Evolutionary conservation across 805 yeast genomes (phyloP), one percentile per base, ranked within the genome.

Genomic region (Clavispora asparagi): DNA sequence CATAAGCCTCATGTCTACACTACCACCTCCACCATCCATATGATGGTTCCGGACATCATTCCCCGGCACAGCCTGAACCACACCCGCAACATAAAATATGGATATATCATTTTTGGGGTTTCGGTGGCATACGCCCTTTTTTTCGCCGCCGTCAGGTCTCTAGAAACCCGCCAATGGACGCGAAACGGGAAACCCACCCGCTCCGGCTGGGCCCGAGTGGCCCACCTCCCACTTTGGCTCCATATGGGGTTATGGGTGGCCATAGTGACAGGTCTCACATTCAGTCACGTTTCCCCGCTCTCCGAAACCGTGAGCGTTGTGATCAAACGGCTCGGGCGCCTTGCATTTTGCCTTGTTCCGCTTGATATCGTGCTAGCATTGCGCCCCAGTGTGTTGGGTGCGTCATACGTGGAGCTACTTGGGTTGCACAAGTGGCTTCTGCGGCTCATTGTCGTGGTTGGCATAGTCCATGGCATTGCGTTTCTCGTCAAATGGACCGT

Each of bases 351-450:
- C 1, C 62, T 86, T 40, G 60, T 82, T 2, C 84, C 89, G 0
- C 61, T 85, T 30, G 79, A 79, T 52, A 64, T 84, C 3, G 70
- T 78, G 33, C 56, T 85, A 14, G 79, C 78, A 2, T 54, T 83
- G 12, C 68, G 83, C 45, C 88, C 89, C 2, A 65, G 74, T n/a
- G 74, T 76, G 33, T 57, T 74, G 44, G 71, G 71, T 4, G 49
- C 57, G 23, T 76, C 62, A 43, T 86, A 86, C 55, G 60, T 83
- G 48, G 79, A 77, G 43, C 64, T 78, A 12, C 56, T 86, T 11
- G 70, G 70, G 16, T 54, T 85, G 8, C 95, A 86, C 59, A 84
- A 83, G 55, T 85, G 92, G 91, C 52, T 83, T 1, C 82, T 90
- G 4, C 67, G 92, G 48, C 33, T 81, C 1, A 74, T 83, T 19